phyloP scores from a whole-genome alignment of 805 yeast species.

The Yarrowia phangngaensis region DNA sequence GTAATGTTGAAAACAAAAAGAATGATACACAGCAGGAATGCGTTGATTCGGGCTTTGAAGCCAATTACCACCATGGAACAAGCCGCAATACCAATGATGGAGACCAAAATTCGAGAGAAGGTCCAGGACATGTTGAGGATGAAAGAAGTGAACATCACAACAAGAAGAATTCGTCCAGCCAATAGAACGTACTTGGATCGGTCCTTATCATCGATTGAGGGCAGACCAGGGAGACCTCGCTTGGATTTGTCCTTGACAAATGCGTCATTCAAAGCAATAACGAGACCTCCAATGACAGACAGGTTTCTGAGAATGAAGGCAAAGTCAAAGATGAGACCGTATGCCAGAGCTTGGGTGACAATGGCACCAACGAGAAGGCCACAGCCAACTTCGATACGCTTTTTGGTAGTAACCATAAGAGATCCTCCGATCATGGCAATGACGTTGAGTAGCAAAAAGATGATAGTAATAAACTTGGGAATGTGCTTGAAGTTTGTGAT shows the following conservation, averaged over 20 bases:
- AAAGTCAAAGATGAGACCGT: slow-evolving; percentile 79
- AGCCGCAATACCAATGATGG: slow-evolving; percentile 63
- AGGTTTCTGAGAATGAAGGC: slow-evolving; percentile 81
- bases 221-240: slow-evolving; percentile 68
- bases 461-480: slow-evolving; percentile 71
- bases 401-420: slow-evolving; percentile 63
- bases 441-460: slow-evolving; percentile 64
- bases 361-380: slow-evolving; percentile 66
- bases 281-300: slow-evolving; percentile 86
- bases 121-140: slow-evolving; percentile 69
- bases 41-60: slow-evolving; percentile 86
- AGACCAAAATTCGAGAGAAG: slow-evolving; percentile 56
- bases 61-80: slow-evolving; percentile 84
- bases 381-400: slow-evolving; percentile 66
- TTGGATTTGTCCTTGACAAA: slow-evolving; percentile 70
- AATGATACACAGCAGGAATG: slow-evolving; percentile 60
- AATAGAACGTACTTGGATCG: slow-evolving; percentile 73
- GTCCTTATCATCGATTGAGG: slow-evolving; percentile 65
- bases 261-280: slow-evolving; percentile 82
- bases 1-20: slow-evolving; percentile 71
- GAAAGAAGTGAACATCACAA: slow-evolving; percentile 80
- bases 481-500: slow-evolving; percentile 73
- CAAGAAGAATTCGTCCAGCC: slow-evolving; percentile 83
- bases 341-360: slow-evolving; percentile 76
- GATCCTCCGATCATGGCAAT: slow-evolving; percentile 71